Evolutionary conservation across 352 stramenopile genomes (phyloP).

Genomic region (Pythium oligandrum): DNA sequence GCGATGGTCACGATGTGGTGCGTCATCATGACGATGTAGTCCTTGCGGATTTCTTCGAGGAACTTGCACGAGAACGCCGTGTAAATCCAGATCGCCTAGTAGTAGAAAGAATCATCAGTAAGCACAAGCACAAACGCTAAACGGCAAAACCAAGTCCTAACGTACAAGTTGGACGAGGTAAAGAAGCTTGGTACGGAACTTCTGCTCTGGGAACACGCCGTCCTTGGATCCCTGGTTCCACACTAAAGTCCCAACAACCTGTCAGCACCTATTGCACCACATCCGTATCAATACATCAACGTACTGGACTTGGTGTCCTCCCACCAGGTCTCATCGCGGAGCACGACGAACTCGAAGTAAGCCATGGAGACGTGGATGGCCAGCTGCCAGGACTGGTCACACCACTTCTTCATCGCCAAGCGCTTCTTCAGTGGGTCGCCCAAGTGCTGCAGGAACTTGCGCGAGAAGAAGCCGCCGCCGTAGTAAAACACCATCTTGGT

Average conservation of each 20-base stretch:
- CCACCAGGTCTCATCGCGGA: conserved; percentile 83
- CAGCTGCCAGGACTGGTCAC: conserved; percentile 86
- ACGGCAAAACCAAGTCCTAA: neutral
- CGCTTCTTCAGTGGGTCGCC: conserved; percentile 77
- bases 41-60: conserved; percentile 84
- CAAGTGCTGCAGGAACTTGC: conserved; percentile 73
- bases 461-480: conserved; percentile 65
- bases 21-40: conserved; percentile 89
- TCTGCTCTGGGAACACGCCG: conserved; percentile 73
- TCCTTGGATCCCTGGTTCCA: conserved; percentile 73
- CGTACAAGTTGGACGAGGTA: conserved; percentile 81
- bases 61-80: conserved; percentile 88
- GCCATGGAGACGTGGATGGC: conserved; percentile 81
- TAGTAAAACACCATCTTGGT: conserved; percentile 66
- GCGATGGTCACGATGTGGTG: conserved; percentile 86
- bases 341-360: conserved; percentile 77
- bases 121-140: neutral
- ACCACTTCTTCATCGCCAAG: conserved; percentile 87
- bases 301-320: conserved; percentile 78
- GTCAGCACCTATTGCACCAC: no score
- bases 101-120: conserved; percentile 1
- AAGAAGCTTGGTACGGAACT: conserved; percentile 76
- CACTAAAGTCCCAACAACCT: conserved; percentile 27
- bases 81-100: conserved; percentile 85
- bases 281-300: conserved; percentile 2